Evolutionary conservation across 768 basidiomycete genomes (phyloP), one percentile per base, ranked within the genome.

Genomic region (Boletus rufocinnamomeus): DNA sequence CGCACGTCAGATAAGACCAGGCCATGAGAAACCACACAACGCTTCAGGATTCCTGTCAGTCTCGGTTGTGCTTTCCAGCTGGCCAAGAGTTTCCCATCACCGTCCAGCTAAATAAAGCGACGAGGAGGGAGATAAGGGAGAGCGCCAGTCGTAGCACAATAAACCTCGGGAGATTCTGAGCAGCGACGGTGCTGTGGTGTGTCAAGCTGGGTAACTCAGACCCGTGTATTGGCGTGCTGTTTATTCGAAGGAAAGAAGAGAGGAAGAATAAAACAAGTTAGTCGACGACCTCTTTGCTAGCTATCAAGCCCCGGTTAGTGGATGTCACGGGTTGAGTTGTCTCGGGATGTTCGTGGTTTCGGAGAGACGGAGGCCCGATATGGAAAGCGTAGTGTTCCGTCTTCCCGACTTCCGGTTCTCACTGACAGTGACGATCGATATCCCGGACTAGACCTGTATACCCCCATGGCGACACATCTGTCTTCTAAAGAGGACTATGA

Each of bases 401-500:
- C 48, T n/a, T 51, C 32, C 51, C 51, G 53, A 40, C 21, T 48
- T 48, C 37, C 35, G 32, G 16, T 54, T 56, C 52, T 27, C 54
- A 48, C 32, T n/a, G 38, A 52, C 48, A 48, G 28, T 19, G 38
- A 55, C 48, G 0, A 10, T n/a, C n/a, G 38, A 58, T 59, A 61
- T 65, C 61, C 38, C n/a, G n/a, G n/a, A 21, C 51, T 57, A 66
- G 59, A 53, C 37, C 14, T 23, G 17, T 52, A 63, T 65, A 58
- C 52, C 60, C 54, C 48, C 37, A 74, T 74, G 72, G 60, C 68
- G 13, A 50, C 40, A 28, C 61, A 58, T 13, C 34, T 73, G 10
- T 69, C 80, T 23, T 69, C 77, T 41, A 59, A 67, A 11, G 74
- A 75, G 17, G 80, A 85, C 57, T 85, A 85, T 60, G 72, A 76